Evolutionary conservation across 108 stramenopile species (phyloP).

Genomic region (Bacterosira constricta): DNA sequence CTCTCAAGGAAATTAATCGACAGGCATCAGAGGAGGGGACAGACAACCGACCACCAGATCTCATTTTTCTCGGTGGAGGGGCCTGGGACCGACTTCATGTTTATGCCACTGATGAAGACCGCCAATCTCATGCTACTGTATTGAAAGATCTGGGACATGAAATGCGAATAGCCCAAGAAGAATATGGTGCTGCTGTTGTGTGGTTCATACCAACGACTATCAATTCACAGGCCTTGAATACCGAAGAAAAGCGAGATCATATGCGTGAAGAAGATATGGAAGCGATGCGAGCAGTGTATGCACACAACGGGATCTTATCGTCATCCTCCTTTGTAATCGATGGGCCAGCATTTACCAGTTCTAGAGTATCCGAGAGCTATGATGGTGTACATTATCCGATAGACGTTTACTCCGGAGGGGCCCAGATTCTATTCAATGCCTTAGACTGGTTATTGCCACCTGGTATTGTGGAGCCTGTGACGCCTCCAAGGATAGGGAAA

Average conservation of each 20-base stretch:
- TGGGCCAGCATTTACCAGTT: conserved; percentile 67
- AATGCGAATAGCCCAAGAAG: conserved; percentile 46
- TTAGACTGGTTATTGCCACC: conserved; percentile 81
- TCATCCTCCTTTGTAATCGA: conserved; percentile 79
- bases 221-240: conserved; percentile 69
- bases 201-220: conserved; percentile 88
- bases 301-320: conserved; percentile 42
- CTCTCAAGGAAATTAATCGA: conserved; percentile 46
- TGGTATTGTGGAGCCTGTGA: conserved; percentile 23
- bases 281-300: conserved; percentile 63
- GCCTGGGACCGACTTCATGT: conserved; percentile 82
- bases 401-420: conserved; percentile 78
- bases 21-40: background rate
- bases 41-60: conserved; percentile 37
- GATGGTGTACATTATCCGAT: conserved; percentile 92
- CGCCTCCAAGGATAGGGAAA: conserved; percentile 54
- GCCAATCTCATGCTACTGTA: conserved; percentile 47
- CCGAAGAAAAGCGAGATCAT: conserved; percentile 72
- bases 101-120: conserved; percentile 64
- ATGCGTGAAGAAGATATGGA: conserved; percentile 85
- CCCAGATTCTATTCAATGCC: conserved; percentile 82
- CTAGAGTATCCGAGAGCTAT: conserved; percentile 70
- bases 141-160: conserved; percentile 48
- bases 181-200: conserved; percentile 57
- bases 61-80: conserved; percentile 82